Percentiles rank a stretch among this genome's conserved stretches.
These are phyloP conservation scores for Boletus sensibilis DNA, from an alignment of 768 basidiomycete species.

Conservation along the genomic window DNA sequence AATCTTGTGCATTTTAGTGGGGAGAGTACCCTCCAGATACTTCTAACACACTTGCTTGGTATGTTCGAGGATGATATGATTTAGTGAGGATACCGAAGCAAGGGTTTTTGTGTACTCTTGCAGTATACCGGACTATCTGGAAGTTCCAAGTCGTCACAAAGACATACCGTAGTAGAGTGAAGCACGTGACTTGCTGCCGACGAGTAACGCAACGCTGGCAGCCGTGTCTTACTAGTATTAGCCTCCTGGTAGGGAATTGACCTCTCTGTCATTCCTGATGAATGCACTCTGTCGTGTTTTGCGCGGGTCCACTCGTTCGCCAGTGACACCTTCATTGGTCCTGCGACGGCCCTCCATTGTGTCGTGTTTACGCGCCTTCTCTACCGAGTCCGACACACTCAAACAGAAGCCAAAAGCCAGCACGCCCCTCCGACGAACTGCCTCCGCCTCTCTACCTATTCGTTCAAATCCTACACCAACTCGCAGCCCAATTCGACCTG, in stretches of 20 bases:
- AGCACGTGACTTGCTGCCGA: slow-evolving; percentile 14
- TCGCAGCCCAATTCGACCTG: slow-evolving; percentile 68
- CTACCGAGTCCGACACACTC: slow-evolving; percentile 20
- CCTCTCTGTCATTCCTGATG: slow-evolving; percentile 13
- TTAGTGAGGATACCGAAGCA: not conserved
- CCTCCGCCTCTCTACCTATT: slow-evolving; percentile 82
- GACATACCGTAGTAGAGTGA: no score
- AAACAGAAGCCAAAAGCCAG: slow-evolving; percentile 80
- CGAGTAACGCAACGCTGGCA: not conserved
- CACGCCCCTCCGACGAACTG: slow-evolving; percentile 78
- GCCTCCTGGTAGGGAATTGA: not conserved
- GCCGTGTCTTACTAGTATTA: not conserved
- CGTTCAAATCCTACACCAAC: slow-evolving; percentile 86
- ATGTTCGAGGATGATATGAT: not conserved
- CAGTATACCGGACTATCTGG: not conserved
- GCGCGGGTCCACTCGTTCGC: not conserved
- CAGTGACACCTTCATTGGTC: not conserved
- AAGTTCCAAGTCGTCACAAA: not conserved
- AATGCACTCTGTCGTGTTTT: slow-evolving; percentile 14
- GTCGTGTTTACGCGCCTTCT: slow-evolving; percentile 12
- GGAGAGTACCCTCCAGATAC: no score
- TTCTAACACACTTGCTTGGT: not conserved
- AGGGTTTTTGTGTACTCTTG: not conserved
- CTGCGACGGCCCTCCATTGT: not conserved
- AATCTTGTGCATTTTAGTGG: not conserved